Percentiles rank a stretch among this genome's conserved stretches.
Conservation (phyloP, 2,329 filamentous ascomycete genomes). For the Colletotrichum incanum region DNA sequence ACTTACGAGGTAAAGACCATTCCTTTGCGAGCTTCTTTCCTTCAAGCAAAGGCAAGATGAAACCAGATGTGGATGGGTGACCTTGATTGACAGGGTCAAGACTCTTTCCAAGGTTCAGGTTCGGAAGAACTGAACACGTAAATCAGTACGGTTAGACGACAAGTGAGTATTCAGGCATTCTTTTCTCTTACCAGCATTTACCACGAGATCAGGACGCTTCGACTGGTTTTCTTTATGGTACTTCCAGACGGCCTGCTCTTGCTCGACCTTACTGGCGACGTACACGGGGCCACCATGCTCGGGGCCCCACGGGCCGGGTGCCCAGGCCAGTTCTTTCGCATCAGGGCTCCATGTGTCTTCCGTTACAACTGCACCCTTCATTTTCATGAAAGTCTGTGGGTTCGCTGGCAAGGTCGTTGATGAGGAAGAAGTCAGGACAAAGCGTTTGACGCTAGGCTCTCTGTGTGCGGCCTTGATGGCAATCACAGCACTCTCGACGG, state of each 20-base stretch:
- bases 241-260: conserved; percentile 57
- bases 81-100: conserved; percentile 46
- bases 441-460: conserved; percentile 55
- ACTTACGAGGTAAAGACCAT: conserved; percentile 7
- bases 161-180: background rate
- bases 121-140: conserved; percentile 51
- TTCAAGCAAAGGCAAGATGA: conserved; percentile 45
- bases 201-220: conserved; percentile 22
- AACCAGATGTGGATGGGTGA: conserved; percentile 45
- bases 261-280: conserved; percentile 56
- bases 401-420: conserved; percentile 45
- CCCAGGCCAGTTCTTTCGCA: conserved; percentile 53
- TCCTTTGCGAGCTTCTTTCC: conserved; percentile 28
- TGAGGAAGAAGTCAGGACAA: conserved; percentile 59
- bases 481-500: conserved; percentile 48
- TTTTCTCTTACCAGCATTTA: conserved; percentile 24
- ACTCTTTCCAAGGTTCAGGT: conserved; percentile 48
- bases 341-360: conserved; percentile 54
- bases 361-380: conserved; percentile 37
- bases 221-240: conserved; percentile 53
- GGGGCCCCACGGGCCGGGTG: conserved; percentile 52
- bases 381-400: conserved; percentile 42
- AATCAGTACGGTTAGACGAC: conserved; percentile 44
- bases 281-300: conserved; percentile 52
- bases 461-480: conserved; percentile 54